Conservation (phyloP, 2,329 filamentous ascomycete species). For the Coniochaeta pulveracea region DNA sequence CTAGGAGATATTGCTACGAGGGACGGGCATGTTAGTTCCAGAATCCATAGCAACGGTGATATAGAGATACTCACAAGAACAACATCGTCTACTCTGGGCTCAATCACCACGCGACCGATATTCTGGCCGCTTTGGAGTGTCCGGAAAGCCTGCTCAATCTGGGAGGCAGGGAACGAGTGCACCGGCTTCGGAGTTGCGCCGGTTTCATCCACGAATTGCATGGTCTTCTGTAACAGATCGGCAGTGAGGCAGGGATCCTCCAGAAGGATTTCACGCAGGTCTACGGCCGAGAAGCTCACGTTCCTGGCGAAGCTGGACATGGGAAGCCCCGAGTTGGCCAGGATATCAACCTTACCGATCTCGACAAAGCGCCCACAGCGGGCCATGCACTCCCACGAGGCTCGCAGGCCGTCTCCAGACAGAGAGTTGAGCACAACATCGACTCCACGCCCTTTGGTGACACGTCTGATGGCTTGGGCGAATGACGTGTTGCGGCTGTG, state of each 20-base stretch:
- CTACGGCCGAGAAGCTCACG: slow-evolving; percentile 20
- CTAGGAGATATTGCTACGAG: slow-evolving; percentile 6
- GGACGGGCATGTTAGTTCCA: not conserved
- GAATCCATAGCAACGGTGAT: slow-evolving; percentile 2
- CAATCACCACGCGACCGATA: slow-evolving; percentile 27
- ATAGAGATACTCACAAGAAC: slow-evolving; percentile 13
- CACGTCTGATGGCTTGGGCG: slow-evolving; percentile 13
- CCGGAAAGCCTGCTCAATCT: slow-evolving; percentile 24
- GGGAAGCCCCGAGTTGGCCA: slow-evolving; percentile 23
- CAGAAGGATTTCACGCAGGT: slow-evolving; percentile 14
- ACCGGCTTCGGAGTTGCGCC: slow-evolving; percentile 14
- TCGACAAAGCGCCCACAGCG: slow-evolving; percentile 31
- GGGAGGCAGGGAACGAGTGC: slow-evolving; percentile 12
- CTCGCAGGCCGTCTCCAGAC: slow-evolving; percentile 26
- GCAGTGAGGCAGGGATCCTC: slow-evolving; percentile 5
- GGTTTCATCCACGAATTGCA: slow-evolving; percentile 5
- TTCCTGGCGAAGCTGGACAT: slow-evolving; percentile 29
- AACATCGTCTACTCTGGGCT: slow-evolving; percentile 8
- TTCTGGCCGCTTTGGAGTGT: slow-evolving; percentile 27
- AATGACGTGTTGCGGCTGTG: slow-evolving; percentile 21
- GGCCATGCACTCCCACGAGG: slow-evolving; percentile 31
- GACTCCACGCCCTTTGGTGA: slow-evolving; percentile 19
- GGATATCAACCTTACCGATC: slow-evolving; percentile 29
- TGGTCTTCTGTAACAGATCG: slow-evolving; percentile 4
- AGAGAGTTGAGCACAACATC: slow-evolving; percentile 28